phyloP scores from a whole-genome alignment of 441 rosid species.

The Kokia cookei region DNA sequence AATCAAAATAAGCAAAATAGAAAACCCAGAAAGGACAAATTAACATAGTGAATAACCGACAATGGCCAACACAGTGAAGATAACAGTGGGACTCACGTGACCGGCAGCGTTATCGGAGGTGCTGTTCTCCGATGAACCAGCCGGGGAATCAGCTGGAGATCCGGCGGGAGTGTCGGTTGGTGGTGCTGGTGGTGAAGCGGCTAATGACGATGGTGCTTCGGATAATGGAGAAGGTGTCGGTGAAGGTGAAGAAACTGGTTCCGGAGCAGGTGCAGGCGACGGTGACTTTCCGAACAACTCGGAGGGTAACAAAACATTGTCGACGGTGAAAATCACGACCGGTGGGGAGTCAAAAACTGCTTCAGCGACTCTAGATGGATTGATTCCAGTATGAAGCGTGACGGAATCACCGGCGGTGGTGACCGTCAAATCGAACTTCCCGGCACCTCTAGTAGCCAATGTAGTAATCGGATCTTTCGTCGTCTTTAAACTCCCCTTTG shows the following conservation, averaged over 20 bases:
- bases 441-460: conserved; percentile 65
- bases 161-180: conserved; percentile 53
- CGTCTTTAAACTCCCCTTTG: conserved; percentile 65
- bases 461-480: conserved; percentile 52
- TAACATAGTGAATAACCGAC: conserved; percentile 31
- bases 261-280: conserved; percentile 67
- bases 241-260: conserved; percentile 38
- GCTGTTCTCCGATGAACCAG: conserved; percentile 38
- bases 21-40: background rate
- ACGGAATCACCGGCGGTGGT: conserved; percentile 65
- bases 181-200: conserved; percentile 86
- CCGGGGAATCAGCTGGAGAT: conserved; percentile 60
- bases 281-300: conserved; percentile 67
- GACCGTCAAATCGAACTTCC: conserved; percentile 58
- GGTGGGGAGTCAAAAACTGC: conserved; percentile 69
- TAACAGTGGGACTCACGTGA: conserved; percentile 28
- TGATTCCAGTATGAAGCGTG: conserved; percentile 68
- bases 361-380: conserved; percentile 63
- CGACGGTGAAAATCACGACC: conserved; percentile 64
- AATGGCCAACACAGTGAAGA: conserved; percentile 6
- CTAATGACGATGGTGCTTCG: conserved; percentile 59
- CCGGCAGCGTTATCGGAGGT: conserved; percentile 36
- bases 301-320: conserved; percentile 57
- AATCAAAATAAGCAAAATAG: background rate
- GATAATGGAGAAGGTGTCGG: conserved; percentile 50